Base-by-base conservation (phyloP, 306 rosid genomes). In the Ochetophila trinervis region DNA sequence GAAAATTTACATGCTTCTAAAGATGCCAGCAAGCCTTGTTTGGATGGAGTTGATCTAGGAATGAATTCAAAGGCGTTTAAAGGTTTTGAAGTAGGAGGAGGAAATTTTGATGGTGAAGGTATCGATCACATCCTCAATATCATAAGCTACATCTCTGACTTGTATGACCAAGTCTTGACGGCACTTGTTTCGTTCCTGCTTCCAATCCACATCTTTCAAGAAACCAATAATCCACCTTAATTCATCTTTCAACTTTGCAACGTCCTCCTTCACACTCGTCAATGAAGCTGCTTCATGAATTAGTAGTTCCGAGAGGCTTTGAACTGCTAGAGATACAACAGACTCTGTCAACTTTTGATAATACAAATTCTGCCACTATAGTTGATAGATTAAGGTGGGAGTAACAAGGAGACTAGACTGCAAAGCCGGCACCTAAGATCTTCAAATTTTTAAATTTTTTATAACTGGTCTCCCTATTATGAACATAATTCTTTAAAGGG, bases 131-230 rank as follows among this genome's bases (percentile, higher is more conserved):
- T 83, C 89, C 17, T 79, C 85, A 27, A 82, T 76, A 63, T 84
- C 89, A 75, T 72, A 74, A 62, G 87, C 85, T 16, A 72, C 75
- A 57, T 84, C 89, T 79, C 82, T 70, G 32, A 87, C 76, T 68
- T 81, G 87, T 22, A 82, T 70, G 52, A 87, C 69, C 84, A 82
- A 79, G 7, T 57, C 73, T 3, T 40, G 60, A 10, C 79, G 64
- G 12, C 53, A 49, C 30, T 66, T 69, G 62, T 73, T 67, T 1
- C 63, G 80, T 0, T 74, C 77, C 67, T 87, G 87, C 65, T 67
- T 79, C 47, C 76, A 65, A 34, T 84, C 85, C 18, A 58, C 78
- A 34, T 67, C 63, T 51, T 54, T 24, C 27, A 74, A 35, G 10
- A 66, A 61, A 51, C 64, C 15, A 15, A 63, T 32, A 56, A 72